These are phyloP conservation scores for Brassica hybrid DNA, from an alignment of 441 rosid species.

Conservation along the genomic window DNA sequence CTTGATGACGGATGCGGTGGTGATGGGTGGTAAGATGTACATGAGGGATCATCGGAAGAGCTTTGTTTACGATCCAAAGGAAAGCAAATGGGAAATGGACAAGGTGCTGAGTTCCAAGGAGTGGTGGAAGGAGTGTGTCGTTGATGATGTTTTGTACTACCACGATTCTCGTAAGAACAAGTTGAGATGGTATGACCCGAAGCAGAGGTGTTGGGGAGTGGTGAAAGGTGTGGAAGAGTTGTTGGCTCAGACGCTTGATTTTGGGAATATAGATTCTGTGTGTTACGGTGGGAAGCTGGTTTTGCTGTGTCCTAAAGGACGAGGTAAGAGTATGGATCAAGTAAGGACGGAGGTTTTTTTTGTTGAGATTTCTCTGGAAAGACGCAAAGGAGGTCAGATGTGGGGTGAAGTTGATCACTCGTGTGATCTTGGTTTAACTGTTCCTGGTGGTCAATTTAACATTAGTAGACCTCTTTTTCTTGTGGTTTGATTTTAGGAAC, in stretches of 20 bases:
- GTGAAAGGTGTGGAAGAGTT: background rate
- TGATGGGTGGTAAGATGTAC: background rate
- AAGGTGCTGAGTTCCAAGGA: background rate
- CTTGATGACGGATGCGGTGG: too few relatives aligned
- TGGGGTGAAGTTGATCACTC: background rate
- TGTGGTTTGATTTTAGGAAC: background rate
- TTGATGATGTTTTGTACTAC: conserved; percentile 5
- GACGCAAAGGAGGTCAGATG: background rate
- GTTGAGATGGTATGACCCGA: background rate
- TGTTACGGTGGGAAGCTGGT: background rate
- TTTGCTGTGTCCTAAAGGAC: background rate
- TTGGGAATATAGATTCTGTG: background rate
- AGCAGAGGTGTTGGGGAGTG: background rate
- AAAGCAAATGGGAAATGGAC: background rate
- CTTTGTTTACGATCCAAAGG: conserved; percentile 2
- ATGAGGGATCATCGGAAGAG: background rate
- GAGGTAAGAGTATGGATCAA: too few relatives aligned
- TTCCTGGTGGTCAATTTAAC: background rate
- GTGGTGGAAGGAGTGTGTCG: background rate
- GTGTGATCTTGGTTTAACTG: background rate
- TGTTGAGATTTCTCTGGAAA: background rate
- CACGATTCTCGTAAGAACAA: background rate
- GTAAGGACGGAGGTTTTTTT: background rate
- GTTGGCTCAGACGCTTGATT: background rate
- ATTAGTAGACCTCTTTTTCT: too few relatives aligned